Conservation (phyloP, 805 yeast species). For the Nakazawaea siamensis region DNA sequence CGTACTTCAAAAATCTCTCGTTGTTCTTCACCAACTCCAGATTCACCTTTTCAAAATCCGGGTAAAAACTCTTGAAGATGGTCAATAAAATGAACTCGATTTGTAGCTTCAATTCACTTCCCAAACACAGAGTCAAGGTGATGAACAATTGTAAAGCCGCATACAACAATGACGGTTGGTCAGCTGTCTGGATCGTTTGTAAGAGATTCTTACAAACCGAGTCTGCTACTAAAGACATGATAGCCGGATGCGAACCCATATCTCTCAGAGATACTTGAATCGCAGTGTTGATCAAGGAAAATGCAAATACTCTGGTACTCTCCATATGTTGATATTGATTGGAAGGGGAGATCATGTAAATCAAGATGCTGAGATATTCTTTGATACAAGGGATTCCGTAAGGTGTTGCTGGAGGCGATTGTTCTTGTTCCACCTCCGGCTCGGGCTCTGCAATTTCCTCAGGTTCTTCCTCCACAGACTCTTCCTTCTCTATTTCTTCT, state of each 20-base stretch:
- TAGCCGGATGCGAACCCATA: conserved; percentile 52
- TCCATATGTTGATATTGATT: conserved; percentile 83
- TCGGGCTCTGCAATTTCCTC: not conserved
- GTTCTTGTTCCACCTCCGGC: not conserved
- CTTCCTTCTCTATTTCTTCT: not conserved
- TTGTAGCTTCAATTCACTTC: conserved; percentile 64
- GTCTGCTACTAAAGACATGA: conserved; percentile 65
- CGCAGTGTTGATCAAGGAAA: conserved; percentile 66
- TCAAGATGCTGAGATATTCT: conserved; percentile 67
- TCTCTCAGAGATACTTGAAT: conserved; percentile 73
- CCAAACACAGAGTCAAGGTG: conserved; percentile 60
- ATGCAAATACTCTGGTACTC: conserved; percentile 75
- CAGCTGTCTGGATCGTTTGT: conserved; percentile 67
- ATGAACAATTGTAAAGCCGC: conserved; percentile 71
- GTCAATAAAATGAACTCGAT: conserved; percentile 64
- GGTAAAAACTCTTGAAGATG: conserved; percentile 39
- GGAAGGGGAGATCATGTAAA: conserved; percentile 75
- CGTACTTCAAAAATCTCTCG: conserved; percentile 22
- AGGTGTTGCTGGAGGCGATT: conserved; percentile 23
- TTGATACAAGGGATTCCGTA: conserved; percentile 71
- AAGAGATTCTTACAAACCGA: conserved; percentile 80
- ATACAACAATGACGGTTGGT: conserved; percentile 64
- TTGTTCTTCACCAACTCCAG: conserved; percentile 19
- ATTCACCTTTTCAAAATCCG: conserved; percentile 18
- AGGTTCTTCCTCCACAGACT: not conserved